Conservation (phyloP, 1,139 yeast species). For the Saccharomyces pastorianus region DNA sequence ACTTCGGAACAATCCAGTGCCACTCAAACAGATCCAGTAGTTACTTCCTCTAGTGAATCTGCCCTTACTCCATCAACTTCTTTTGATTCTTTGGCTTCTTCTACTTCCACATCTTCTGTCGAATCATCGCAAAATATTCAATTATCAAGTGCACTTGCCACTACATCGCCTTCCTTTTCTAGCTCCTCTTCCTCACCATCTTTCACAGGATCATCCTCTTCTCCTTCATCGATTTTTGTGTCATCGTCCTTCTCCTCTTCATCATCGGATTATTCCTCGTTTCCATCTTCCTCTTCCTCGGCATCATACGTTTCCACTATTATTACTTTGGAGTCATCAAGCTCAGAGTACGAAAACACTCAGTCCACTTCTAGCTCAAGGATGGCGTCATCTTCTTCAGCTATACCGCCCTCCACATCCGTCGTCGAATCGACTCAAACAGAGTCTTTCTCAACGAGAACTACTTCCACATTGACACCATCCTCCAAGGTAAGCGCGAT, state of each 20-base stretch:
- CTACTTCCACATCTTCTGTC: not conserved
- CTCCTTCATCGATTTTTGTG: not conserved
- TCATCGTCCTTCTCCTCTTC: constrained; percentile 3
- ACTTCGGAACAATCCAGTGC: not conserved
- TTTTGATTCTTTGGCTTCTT: constrained; percentile 1
- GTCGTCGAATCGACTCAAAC: not conserved
- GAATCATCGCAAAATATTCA: too few relatives aligned
- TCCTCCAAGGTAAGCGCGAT: not conserved
- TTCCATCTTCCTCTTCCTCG: constrained; percentile 5
- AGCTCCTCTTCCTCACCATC: not conserved
- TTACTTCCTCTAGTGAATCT: constrained; percentile 11
- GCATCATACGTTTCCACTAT: constrained; percentile 1
- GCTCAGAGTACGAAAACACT: not conserved
- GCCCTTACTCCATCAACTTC: not conserved
- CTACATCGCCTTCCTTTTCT: too few relatives aligned
- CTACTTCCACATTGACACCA: not conserved
- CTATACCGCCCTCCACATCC: not conserved
- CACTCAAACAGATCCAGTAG: constrained; percentile 4
- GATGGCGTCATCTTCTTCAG: not conserved
- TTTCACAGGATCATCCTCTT: not conserved
- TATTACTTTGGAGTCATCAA: constrained; percentile 3
- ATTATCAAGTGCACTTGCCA: too few relatives aligned
- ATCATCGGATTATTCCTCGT: constrained; percentile 4
- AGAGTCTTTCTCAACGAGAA: constrained; percentile 2
- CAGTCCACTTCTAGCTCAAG: not conserved